Base-by-base conservation (phyloP, 179 eudicot species). In the Patellifolia procumbens region DNA sequence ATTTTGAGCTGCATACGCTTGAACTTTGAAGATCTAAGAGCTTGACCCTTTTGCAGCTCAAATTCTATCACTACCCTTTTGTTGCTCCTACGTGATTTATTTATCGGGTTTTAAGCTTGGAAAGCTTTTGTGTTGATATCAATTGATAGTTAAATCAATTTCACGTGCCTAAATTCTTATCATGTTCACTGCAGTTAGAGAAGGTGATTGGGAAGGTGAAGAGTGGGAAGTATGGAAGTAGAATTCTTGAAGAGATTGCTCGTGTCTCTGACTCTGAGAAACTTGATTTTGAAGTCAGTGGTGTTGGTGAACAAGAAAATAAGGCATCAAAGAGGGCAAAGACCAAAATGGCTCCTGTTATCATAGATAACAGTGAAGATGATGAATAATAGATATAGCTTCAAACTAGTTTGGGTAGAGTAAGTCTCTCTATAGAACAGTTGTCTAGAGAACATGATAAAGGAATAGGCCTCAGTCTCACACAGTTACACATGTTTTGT, bases 141-240 rank as follows among this genome's bases (percentile, higher is more conserved):
- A 22, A 2, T 13, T 26, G 31, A 11, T 15, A 15, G 66, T 34
- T 35, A 20, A 51, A 34, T 61, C 3, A 31, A 31, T 61, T 56
- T 42, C 29, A 22, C 49, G 22, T 64, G 24, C 24, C 64, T 72
- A 20, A 70, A 31, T 32, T 19, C 1, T n/a, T 72, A 19, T 8
- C 7, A 64, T 82, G 75, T 32, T 82, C 81, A 61, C 52, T 84
- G 84, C 96, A 95, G 99, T 83, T 95, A 82, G 99, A 89, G 85
- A 87, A 80, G 82, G 84, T 95, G 20, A 91, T 95, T 24, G 99
- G 99, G 56, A 95, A 93, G 79, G 85, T 95, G 80, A 95, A 95
- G 84, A 81, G 89, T 1, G 84, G 82, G 51, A 95, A 93, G 82
- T 93, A 93, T 59, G 99, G 99, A 70, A 76, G 51, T 20, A 82